Evolutionary conservation across 2,329 filamentous ascomycete genomes (phyloP).

Genomic region (Balansia obtecta): DNA sequence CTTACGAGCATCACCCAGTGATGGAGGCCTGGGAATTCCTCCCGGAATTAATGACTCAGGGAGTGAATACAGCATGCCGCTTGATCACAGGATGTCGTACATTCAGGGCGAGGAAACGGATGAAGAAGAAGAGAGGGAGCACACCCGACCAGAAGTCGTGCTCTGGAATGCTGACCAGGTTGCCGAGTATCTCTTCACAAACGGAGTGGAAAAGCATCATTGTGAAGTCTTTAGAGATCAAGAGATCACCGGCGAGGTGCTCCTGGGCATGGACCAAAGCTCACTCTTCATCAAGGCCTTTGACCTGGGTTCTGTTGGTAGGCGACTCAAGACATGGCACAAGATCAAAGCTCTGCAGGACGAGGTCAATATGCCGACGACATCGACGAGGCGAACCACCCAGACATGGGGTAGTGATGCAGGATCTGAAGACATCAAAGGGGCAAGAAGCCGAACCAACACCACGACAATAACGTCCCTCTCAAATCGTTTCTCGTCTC

Average conservation of each 20-base stretch:
- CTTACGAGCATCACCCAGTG: conserved; percentile 45
- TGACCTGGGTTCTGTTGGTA: conserved; percentile 80
- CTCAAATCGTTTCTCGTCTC: conserved; percentile 34
- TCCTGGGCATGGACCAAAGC: conserved; percentile 89
- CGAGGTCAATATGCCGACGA: conserved; percentile 48
- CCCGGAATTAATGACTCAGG: conserved; percentile 64
- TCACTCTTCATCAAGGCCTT: conserved; percentile 94
- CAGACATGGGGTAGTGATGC: conserved; percentile 46
- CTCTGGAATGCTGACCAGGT: conserved; percentile 72
- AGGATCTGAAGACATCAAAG: conserved; percentile 40
- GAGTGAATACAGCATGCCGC: conserved; percentile 77
- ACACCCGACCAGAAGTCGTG: conserved; percentile 61
- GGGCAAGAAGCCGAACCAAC: conserved; percentile 42
- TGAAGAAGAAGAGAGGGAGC: conserved; percentile 71
- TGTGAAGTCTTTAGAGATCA: conserved; percentile 93
- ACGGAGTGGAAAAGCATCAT: conserved; percentile 76
- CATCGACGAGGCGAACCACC: conserved; percentile 35
- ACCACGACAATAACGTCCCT: conserved; percentile 36
- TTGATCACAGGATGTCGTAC: conserved; percentile 71
- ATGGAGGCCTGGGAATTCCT: conserved; percentile 36
- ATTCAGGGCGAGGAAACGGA: conserved; percentile 93
- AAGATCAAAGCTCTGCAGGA: conserved; percentile 89
- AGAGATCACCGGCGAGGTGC: conserved; percentile 87
- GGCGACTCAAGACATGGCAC: conserved; percentile 88
- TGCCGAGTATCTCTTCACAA: conserved; percentile 75